Percentiles rank a stretch among this genome's conserved stretches.
phyloP scores from a whole-genome alignment of 2,329 filamentous ascomycete species.

The Sporothrix schenckii region DNA sequence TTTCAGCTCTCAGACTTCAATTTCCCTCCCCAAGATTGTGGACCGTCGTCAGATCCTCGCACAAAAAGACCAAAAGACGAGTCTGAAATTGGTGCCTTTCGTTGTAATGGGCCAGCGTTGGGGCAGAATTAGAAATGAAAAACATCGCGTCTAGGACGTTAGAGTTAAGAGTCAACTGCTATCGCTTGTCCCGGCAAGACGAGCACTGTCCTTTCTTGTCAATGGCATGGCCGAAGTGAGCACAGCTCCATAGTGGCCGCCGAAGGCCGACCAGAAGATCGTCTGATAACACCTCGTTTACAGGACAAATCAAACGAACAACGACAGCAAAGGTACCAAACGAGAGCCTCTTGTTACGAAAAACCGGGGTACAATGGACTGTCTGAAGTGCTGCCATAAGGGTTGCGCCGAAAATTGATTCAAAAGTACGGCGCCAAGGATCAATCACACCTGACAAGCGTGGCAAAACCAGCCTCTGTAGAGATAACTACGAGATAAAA shows the following conservation, averaged over 20 bases:
- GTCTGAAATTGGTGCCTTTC: no score
- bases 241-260: neutral
- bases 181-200: no score
- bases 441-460: neutral
- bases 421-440: neutral
- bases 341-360: neutral
- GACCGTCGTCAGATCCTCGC: no score
- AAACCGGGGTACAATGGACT: no score
- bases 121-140: no score
- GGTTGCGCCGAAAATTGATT: neutral
- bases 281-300: neutral
- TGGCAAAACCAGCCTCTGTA: neutral
- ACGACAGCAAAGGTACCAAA: neutral
- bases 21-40: neutral
- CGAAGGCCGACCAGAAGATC: no score
- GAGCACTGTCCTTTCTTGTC: neutral
- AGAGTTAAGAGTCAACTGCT: no score
- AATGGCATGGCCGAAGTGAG: conserved; percentile 11
- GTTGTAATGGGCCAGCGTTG: no score
- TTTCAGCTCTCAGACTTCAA: neutral
- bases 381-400: neutral
- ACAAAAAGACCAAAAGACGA: no score
- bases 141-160: no score
- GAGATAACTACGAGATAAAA: neutral
- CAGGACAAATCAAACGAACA: neutral